Conservation (phyloP, 805 yeast species). For the Limtongia smithiae region DNA sequence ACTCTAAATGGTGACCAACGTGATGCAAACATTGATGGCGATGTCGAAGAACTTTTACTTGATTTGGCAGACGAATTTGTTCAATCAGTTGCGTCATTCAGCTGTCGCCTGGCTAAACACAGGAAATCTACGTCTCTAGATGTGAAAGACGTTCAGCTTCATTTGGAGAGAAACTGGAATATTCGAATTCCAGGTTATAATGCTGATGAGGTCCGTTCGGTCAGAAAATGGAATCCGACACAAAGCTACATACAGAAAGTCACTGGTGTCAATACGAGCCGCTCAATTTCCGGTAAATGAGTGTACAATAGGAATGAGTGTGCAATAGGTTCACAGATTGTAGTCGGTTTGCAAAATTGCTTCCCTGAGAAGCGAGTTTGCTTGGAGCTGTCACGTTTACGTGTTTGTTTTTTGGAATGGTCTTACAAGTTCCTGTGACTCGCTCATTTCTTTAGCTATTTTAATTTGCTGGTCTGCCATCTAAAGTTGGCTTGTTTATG, state of each 20-base stretch:
- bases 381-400: not conserved
- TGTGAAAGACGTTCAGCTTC: constrained; percentile 84
- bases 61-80: constrained; percentile 97
- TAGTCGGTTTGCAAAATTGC: too few relatives aligned
- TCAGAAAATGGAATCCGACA: constrained; percentile 42
- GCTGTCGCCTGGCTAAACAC: constrained; percentile 92
- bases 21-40: constrained; percentile 88
- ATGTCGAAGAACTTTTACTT: constrained; percentile 83
- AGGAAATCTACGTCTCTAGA: constrained; percentile 84
- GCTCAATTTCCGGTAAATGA: constrained; percentile 24
- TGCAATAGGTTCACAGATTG: too few relatives aligned
- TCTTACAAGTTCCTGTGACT: too few relatives aligned
- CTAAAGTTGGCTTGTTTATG: too few relatives aligned
- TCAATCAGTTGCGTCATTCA: constrained; percentile 83
- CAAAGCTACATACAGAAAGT: constrained; percentile 41
- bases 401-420: not conserved
- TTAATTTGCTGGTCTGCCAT: too few relatives aligned
- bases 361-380: too few relatives aligned
- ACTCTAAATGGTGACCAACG: constrained; percentile 63
- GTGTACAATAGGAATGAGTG: too few relatives aligned
- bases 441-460: too few relatives aligned
- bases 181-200: constrained; percentile 91
- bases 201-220: constrained; percentile 76
- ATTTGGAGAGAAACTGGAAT: constrained; percentile 89
- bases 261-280: constrained; percentile 28